A percentile compares a stretch with the other conserved stretches of the same genome.
Evolutionary conservation across 2,329 filamentous ascomycete genomes (phyloP).

Genomic region (Helotiales sp.): DNA sequence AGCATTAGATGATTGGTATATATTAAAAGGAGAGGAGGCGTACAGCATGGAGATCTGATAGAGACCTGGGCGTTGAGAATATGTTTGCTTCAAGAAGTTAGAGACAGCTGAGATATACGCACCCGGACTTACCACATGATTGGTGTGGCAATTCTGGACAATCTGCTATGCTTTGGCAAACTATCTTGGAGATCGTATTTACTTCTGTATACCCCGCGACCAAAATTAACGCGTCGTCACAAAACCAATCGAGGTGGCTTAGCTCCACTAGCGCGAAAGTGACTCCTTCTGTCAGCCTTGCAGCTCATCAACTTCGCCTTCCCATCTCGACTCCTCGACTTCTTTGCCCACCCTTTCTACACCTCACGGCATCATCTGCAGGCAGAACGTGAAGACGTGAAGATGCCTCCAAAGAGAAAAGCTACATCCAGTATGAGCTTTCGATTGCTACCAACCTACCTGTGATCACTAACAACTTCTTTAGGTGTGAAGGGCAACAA

Average conservation of each 20-base stretch:
- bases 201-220: background rate
- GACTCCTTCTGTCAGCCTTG: slow-evolving; percentile 25
- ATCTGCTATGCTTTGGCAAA: no score
- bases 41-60: slow-evolving; percentile 95
- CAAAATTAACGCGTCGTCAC: slow-evolving; percentile 16
- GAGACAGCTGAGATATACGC: no score
- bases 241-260: slow-evolving; percentile 9
- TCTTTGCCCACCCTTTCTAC: slow-evolving; percentile 28
- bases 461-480: slow-evolving; percentile 43
- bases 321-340: slow-evolving; percentile 19
- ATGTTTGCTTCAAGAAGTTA: slow-evolving; percentile 74
- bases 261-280: slow-evolving; percentile 16
- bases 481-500: slow-evolving; percentile 52
- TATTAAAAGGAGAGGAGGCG: slow-evolving; percentile 42
- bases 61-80: slow-evolving; percentile 97
- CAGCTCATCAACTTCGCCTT: slow-evolving; percentile 24
- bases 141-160: background rate
- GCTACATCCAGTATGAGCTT: slow-evolving; percentile 56
- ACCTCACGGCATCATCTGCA: slow-evolving; percentile 29
- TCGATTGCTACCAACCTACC: slow-evolving; percentile 33
- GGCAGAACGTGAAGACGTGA: slow-evolving; percentile 36
- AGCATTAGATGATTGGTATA: background rate
- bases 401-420: slow-evolving; percentile 76
- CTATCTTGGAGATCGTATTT: no score
- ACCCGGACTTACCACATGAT: slow-evolving; percentile 40